Base-by-base conservation (phyloP, 768 basidiomycete species). In the Tricholoma terreum region DNA sequence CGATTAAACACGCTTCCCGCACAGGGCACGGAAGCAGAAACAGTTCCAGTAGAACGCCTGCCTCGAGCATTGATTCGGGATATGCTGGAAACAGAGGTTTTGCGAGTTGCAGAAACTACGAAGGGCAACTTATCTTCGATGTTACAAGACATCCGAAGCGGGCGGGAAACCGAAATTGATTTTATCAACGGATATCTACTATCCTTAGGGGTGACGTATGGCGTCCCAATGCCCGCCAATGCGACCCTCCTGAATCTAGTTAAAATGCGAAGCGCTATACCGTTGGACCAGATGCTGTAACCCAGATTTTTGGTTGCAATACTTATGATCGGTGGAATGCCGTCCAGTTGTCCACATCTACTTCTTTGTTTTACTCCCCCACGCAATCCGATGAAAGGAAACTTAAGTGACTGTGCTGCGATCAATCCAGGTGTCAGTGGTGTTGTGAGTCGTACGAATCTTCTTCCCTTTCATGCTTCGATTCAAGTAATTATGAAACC, bases 151-250 rank as follows among this genome's bases (percentile, higher is more conserved):
- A 69, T 95, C 27, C 79, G 78, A 60, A 70, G 72, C 31, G 86
- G 86, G 42, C 74, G 75, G 52, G 59, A 66, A 5, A 94, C 93
- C 0, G 94, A 98, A 73, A 80, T 98, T 21, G 82, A 88, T 15
- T 90, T 75, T 64, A 76, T 97, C 64, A 94, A 91, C 58, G 94
- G 95, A 4, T 92, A 94, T 68, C 70, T 98, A 50, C 66, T 85
- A 27, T 71, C 74, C 7, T 72, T 93, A 7, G 95, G 89, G 22
- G 62, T 71, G 48, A 69, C 76, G 36, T 80, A 87, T 62, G 72
- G 75, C 6, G 74, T 94, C 30, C 69, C 72, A 15, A 88, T 86
- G 66, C 84, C 84, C 5, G 76, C 80, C 22, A 89, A 77, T 55
- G 68, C 77, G 1, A 73, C 76, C n/a, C 73, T 92, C 48, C 66